Conservation (phyloP, 495 filamentous ascomycete species). For the Neurospora sp. region DNA sequence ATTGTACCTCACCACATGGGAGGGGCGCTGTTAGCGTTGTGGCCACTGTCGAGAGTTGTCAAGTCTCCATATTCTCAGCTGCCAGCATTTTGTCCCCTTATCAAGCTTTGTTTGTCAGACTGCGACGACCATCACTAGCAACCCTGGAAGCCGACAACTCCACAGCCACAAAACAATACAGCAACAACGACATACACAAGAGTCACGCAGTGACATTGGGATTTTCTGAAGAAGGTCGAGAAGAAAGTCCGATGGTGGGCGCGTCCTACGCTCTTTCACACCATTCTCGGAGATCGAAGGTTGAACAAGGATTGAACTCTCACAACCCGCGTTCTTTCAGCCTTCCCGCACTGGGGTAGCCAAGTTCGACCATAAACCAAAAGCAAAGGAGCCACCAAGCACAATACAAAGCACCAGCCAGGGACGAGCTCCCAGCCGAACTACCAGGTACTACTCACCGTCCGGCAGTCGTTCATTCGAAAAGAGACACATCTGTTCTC, state of each 20-base stretch:
- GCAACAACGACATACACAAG: neutral
- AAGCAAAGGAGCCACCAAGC: conserved; percentile 10
- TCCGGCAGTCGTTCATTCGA: neutral
- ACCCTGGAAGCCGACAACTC: neutral
- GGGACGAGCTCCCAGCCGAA: conserved; percentile 4
- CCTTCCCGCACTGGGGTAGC: conserved; percentile 21
- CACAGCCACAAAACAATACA: neutral
- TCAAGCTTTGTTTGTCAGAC: neutral
- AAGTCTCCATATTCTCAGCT: neutral
- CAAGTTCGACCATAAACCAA: conserved; percentile 11
- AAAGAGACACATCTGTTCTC: neutral
- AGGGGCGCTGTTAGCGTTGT: neutral
- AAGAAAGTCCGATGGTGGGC: neutral
- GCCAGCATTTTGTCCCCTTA: neutral
- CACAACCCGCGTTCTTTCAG: conserved; percentile 15
- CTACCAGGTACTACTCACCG: neutral
- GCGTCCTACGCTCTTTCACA: neutral
- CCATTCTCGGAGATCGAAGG: conserved; percentile 5
- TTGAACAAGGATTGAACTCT: neutral
- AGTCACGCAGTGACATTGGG: neutral
- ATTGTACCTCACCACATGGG: neutral
- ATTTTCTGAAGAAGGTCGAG: neutral
- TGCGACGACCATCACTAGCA: neutral
- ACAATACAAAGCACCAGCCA: conserved; percentile 9
- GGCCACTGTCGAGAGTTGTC: neutral